phyloP scores from a whole-genome alignment of 768 basidiomycete species.

The Asterophora lycoperdoides region DNA sequence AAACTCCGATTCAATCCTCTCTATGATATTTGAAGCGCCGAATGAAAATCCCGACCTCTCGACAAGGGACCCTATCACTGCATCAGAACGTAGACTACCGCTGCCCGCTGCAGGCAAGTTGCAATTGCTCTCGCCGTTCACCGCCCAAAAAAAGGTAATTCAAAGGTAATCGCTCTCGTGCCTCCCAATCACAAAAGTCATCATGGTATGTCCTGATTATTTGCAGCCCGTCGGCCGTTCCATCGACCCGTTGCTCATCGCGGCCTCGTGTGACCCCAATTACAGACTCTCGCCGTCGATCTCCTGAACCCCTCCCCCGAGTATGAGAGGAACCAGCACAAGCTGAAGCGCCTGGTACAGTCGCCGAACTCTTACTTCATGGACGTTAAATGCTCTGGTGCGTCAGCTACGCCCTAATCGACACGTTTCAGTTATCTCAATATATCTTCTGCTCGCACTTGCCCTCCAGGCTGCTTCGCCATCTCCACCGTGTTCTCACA shows the following conservation, averaged over 20 bases:
- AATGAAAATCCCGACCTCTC: too few relatives aligned
- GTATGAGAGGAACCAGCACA: slow-evolving; percentile 87
- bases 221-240: neutral
- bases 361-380: slow-evolving; percentile 99
- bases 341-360: slow-evolving; percentile 99
- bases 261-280: neutral
- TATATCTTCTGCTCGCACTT: slow-evolving; percentile 11
- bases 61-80: too few relatives aligned
- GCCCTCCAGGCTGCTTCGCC: slow-evolving; percentile 79
- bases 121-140: slow-evolving; percentile 21
- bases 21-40: too few relatives aligned
- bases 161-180: slow-evolving; percentile 19
- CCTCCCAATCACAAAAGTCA: slow-evolving; percentile 23
- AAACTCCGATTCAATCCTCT: too few relatives aligned
- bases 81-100: too few relatives aligned
- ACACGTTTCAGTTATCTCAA: neutral
- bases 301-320: slow-evolving; percentile 94
- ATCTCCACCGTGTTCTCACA: slow-evolving; percentile 99
- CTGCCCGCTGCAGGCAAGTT: too few relatives aligned
- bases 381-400: slow-evolving; percentile 99
- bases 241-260: neutral
- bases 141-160: slow-evolving; percentile 33
- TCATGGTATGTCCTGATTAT: slow-evolving; percentile 26
- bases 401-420: slow-evolving; percentile 22
- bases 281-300: slow-evolving; percentile 92